Conservation (phyloP, 768 basidiomycete species). For the Coprinopsis strossmayeri region DNA sequence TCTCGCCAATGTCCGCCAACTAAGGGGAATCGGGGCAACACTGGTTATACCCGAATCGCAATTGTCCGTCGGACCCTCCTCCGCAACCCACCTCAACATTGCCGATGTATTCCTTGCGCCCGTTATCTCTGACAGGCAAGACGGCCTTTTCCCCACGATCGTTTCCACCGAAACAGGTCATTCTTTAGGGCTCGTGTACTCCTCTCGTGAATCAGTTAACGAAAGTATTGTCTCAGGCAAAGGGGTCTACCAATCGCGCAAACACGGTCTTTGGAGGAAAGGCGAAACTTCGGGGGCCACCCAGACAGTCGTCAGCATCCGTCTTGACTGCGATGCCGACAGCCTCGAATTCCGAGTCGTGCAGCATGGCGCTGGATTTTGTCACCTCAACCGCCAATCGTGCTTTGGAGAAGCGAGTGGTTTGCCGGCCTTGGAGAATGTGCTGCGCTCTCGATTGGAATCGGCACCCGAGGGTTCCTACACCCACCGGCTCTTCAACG, state of each 20-base stretch:
- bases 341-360: conserved; percentile 86
- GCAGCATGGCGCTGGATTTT: conserved; percentile 90
- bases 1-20: conserved; percentile 52
- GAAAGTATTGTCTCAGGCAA: conserved; percentile 85
- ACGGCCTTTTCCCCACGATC: conserved; percentile 91
- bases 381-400: conserved; percentile 79
- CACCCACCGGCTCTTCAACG: conserved; percentile 79
- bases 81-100: conserved; percentile 57
- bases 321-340: conserved; percentile 89
- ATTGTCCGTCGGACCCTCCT: conserved; percentile 54
- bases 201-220: conserved; percentile 76
- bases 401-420: conserved; percentile 89
- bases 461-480: conserved; percentile 89
- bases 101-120: conserved; percentile 83
- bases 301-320: conserved; percentile 79
- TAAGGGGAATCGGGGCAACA: conserved; percentile 51
- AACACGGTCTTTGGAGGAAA: conserved; percentile 94
- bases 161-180: conserved; percentile 76
- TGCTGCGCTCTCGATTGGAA: conserved; percentile 61
- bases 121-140: conserved; percentile 77
- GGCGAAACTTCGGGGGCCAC: conserved; percentile 95
- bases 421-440: conserved; percentile 72
- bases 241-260: conserved; percentile 94
- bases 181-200: conserved; percentile 91
- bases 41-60: conserved; percentile 68